Evolutionary conservation across 1,284 basidiomycete genomes (phyloP).

Genomic region (Ganoderma leucocontextum): DNA sequence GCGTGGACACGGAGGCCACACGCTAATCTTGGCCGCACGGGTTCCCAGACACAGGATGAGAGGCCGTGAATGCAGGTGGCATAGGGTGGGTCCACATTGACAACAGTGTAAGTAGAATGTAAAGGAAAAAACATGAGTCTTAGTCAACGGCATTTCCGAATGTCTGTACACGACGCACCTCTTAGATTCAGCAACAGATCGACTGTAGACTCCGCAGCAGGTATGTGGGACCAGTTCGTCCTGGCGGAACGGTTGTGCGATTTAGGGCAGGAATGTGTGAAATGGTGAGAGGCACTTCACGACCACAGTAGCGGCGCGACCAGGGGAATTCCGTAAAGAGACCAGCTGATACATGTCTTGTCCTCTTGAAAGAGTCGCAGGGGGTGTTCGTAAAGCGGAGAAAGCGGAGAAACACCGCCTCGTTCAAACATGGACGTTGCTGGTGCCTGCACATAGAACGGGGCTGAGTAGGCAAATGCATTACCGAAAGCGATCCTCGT

Average conservation of each 20-base stretch:
- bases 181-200: slow-evolving; percentile 14
- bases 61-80: background rate
- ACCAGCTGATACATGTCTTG: slow-evolving; percentile 1
- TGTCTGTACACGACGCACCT: slow-evolving; percentile 11
- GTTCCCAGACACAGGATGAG: slow-evolving; percentile 8
- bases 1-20: slow-evolving; percentile 2
- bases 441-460: slow-evolving; percentile 9
- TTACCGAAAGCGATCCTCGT: slow-evolving; percentile 46
- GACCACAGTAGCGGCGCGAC: background rate
- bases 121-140: slow-evolving; percentile 1
- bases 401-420: background rate
- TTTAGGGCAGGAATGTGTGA: slow-evolving; percentile 4
- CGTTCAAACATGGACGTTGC: background rate
- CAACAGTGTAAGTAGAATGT: slow-evolving; percentile 18
- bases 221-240: slow-evolving; percentile 17
- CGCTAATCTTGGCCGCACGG: slow-evolving; percentile 6
- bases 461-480: slow-evolving; percentile 14
- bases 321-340: background rate
- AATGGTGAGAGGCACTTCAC: slow-evolving; percentile 5
- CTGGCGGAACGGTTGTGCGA: slow-evolving; percentile 6
- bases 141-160: slow-evolving; percentile 2
- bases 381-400: background rate
- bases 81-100: slow-evolving; percentile 31
- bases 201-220: slow-evolving; percentile 19
- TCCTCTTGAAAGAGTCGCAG: background rate